Base-by-base conservation (phyloP, 139 green algal genomes). In the Micractinium conductrix region DNA sequence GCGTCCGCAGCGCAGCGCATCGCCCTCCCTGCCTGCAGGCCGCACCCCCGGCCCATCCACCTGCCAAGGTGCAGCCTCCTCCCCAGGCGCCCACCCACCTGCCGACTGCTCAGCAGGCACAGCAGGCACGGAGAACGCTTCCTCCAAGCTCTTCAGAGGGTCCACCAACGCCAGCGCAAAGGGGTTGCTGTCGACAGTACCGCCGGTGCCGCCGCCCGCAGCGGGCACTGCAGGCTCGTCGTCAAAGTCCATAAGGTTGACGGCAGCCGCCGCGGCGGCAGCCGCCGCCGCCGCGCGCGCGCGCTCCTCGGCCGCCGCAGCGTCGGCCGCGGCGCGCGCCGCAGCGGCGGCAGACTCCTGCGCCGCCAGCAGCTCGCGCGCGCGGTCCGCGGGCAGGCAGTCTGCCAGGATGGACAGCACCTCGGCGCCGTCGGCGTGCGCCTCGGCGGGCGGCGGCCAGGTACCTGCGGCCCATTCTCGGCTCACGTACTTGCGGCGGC, bases 401-500 rank as follows among this genome's bases (percentile, higher is more conserved):
- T 87, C 72, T 42, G 72, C 83, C 44, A 76, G 44, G 26, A 84
- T 50, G 19, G 58, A 33, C 35, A 42, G 55, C 24, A 80, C 53
- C 45, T 85, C 48, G 44, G 53, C 40, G 9, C 67, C 60, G 12
- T 70, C 79, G 33, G 65, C 44, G 38, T 42, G 63, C 55, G 44
- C 44, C 43, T 58, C 67, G 43, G 48, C 48, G 1, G 68, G 19
- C 26, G 85, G 85, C 33, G 85, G 85, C 85, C 85, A 89, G 10
- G 30, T 40, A 35, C 43, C 58, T 3, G 38, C 40, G 0, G 72
- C 58, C 42, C 55, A 89, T 38, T 89, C 74, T 38, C 72, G 72
- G 5, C 22, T 21, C 2, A 80, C 74, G 35, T 88, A 90, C 84
- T 93, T 93, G 43, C 86, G 67, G 28, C 88, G 89, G 28, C 88